A percentile compares a stretch with the other conserved stretches of the same genome.
Conservation (phyloP, 768 basidiomycete species). For the Pleurotus tuber-regium region DNA sequence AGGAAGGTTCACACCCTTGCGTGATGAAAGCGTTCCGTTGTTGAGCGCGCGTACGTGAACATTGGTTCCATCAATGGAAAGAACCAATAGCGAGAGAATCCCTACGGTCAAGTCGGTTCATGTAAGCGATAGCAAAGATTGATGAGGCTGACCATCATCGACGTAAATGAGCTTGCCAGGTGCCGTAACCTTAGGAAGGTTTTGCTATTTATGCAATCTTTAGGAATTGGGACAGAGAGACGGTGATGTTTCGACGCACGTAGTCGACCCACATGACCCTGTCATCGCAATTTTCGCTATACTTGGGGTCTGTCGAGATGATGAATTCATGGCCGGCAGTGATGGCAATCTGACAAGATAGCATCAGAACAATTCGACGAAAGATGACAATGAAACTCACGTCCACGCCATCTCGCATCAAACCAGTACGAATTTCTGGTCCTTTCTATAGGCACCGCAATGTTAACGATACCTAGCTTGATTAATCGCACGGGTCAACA, state of each 20-base stretch:
- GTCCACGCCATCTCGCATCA: constrained; percentile 84
- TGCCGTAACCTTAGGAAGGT: constrained; percentile 92
- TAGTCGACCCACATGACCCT: constrained; percentile 94
- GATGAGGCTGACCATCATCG: constrained; percentile 91
- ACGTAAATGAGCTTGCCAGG: constrained; percentile 98
- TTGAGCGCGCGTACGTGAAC: constrained; percentile 87
- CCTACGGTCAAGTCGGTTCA: too few species aligned
- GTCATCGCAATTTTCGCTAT: constrained; percentile 76
- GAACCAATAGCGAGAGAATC: constrained; percentile 90
- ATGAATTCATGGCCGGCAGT: constrained; percentile 92
- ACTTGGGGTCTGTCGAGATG: constrained; percentile 80
- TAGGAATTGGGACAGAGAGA: neutral
- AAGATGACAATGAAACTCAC: constrained; percentile 44
- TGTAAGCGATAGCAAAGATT: too few species aligned
- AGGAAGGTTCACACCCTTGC: constrained; percentile 99
- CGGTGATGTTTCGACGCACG: constrained; percentile 43
- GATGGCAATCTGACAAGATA: constrained; percentile 63
- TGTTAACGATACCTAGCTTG: neutral
- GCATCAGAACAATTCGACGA: constrained; percentile 9
- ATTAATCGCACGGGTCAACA: constrained; percentile 24
- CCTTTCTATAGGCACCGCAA: constrained; percentile 79
- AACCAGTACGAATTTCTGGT: constrained; percentile 96
- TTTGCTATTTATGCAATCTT: constrained; percentile 47
- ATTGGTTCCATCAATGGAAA: constrained; percentile 79
- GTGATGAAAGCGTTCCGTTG: constrained; percentile 89